Evolutionary conservation across 1,139 yeast species (phyloP), one percentile per base, ranked within the genome.

Genomic region (Kodamaea ohmeri): DNA sequence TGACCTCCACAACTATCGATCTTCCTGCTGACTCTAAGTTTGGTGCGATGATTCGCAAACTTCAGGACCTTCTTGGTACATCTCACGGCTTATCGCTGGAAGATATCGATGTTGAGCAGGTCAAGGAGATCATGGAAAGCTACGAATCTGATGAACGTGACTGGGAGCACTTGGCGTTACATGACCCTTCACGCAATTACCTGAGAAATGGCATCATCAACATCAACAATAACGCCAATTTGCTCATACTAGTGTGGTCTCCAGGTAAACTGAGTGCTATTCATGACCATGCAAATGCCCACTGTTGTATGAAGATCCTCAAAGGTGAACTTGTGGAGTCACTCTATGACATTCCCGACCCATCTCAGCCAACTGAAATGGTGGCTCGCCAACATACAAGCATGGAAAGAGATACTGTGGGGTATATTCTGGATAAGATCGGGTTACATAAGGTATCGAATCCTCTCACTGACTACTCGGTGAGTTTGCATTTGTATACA

Each of bases 281-380:
- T 44, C 92, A 84, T 54, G 89, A 82, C 58, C 92, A 83, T 50
- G 87, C 90, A 22, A 72, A 78, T 42, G 89, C 90, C 13, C 90
- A 84, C 55, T 78, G 82, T 50, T 73, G 77, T 46, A 76, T 78
- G 76, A 83, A 83, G 60, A 65, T 83, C 30, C 63, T 83, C 41
- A 67, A 76, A 48, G 92, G 92, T 3, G 58, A 65, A 26, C 64
- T 84, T 35, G 62, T 63, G 18, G 92, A 83, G 58, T 71, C 76
- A 6, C 62, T 80, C 24, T 83, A 78, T 51, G 77, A 74, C 27
- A 60, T 73, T 48, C 86, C 87, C 1, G 47, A 45, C 7, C 20
- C 25, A 1, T 65, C 59, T 11, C 36, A 45, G 4, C 65, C 60
- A 38, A 62, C 60, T 15, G 44, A 47, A 17, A 53, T 70, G 54